Evolutionary conservation across 2,329 filamentous ascomycete genomes (phyloP).

Genomic region (Hansfordia pulvinata): DNA sequence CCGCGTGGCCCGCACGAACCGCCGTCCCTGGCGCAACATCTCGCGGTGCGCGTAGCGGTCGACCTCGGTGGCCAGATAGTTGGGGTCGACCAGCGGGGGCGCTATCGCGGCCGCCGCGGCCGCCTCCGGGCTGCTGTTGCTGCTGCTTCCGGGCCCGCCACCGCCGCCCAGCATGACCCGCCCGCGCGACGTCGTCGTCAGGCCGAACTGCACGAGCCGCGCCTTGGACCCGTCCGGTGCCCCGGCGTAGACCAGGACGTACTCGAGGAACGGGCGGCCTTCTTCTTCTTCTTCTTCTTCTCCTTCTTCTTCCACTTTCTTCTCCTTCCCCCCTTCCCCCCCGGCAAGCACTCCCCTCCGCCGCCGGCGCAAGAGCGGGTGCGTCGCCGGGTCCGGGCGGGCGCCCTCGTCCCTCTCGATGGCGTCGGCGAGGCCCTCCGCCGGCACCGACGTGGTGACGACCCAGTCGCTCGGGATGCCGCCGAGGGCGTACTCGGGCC

Average conservation of each 20-base stretch:
- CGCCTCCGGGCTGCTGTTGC: neutral
- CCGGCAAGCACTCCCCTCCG: constrained; percentile 7
- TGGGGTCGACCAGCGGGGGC: constrained; percentile 13
- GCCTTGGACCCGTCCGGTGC: too few species aligned
- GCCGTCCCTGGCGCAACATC: constrained; percentile 10
- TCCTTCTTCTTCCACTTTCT: constrained; percentile 6
- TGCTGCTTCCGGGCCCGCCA: constrained; percentile 3
- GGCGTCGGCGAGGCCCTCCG: constrained; percentile 15
- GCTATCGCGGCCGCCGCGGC: constrained; percentile 1
- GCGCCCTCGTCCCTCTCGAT: constrained; percentile 19
- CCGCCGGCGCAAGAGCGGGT: constrained; percentile 16
- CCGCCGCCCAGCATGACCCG: too few species aligned
- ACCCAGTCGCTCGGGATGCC: constrained; percentile 23
- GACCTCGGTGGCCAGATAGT: constrained; percentile 14
- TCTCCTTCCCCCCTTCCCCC: constrained; percentile 5
- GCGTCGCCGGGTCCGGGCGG: constrained; percentile 13
- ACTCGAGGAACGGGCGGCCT: too few species aligned
- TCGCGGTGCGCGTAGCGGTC: constrained; percentile 17
- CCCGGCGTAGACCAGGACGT: too few species aligned
- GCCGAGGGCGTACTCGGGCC: constrained; percentile 21
- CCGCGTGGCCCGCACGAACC: constrained; percentile 8
- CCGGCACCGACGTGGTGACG: constrained; percentile 13
- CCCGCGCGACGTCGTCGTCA: too few species aligned
- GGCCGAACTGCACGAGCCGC: too few species aligned
- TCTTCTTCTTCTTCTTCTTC: too few species aligned